phyloP scores from a whole-genome alignment of 2,329 filamentous ascomycete species.

The Aspergillus persii region DNA sequence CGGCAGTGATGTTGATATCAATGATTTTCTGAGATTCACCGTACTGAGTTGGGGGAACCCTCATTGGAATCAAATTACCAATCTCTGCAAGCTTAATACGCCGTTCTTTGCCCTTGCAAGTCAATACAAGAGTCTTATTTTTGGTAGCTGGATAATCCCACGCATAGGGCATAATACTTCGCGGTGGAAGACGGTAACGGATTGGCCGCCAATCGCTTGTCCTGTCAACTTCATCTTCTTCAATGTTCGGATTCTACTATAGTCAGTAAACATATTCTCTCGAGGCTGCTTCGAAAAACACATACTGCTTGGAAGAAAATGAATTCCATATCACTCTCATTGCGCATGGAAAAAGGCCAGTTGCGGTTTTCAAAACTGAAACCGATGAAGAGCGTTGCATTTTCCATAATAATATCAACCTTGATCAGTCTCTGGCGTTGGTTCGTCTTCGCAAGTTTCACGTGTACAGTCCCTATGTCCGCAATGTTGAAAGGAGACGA shows the following conservation, averaged over 20 bases:
- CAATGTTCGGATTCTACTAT: slow-evolving; percentile 71
- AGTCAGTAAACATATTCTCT: too few relatives aligned
- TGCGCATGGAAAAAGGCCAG: slow-evolving; percentile 98
- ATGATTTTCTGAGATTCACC: slow-evolving; percentile 75
- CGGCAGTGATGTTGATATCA: slow-evolving; percentile 92
- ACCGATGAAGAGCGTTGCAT: slow-evolving; percentile 89
- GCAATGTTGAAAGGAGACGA: slow-evolving; percentile 97
- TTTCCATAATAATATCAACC: slow-evolving; percentile 86
- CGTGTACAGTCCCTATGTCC: slow-evolving; percentile 84
- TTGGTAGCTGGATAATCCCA: slow-evolving; percentile 99
- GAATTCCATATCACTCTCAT: slow-evolving; percentile 95
- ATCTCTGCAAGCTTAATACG: slow-evolving; percentile 96
- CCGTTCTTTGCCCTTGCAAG: slow-evolving; percentile 73
- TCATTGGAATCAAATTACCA: slow-evolving; percentile 92
- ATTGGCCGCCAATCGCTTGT: slow-evolving; percentile 88
- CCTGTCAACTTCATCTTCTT: slow-evolving; percentile 79
- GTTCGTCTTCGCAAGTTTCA: slow-evolving; percentile 88
- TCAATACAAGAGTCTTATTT: slow-evolving; percentile 86
- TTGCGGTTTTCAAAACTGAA: slow-evolving; percentile 87
- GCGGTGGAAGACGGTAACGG: slow-evolving; percentile 82
- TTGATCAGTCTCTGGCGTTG: slow-evolving; percentile 86
- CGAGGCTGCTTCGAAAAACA: neutral
- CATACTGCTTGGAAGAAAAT: slow-evolving; percentile 83
- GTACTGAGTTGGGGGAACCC: slow-evolving; percentile 67
- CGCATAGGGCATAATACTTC: slow-evolving; percentile 98